These are phyloP conservation scores for Verticillium longisporum DNA, from an alignment of 2,329 filamentous ascomycete species.

Conservation along the genomic window DNA sequence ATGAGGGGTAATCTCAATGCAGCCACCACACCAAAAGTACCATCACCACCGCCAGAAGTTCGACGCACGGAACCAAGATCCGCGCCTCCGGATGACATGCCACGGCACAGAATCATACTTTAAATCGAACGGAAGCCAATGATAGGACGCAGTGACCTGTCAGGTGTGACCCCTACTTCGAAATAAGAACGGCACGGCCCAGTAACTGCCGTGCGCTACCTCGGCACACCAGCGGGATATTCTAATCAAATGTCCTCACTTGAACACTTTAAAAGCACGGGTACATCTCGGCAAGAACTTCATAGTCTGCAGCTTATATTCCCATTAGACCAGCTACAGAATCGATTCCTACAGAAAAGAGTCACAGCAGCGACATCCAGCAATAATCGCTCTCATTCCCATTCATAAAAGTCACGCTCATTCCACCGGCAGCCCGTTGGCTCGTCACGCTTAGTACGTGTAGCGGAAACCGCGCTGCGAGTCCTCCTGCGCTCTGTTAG, in stretches of 20 bases:
- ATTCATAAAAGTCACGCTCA: neutral
- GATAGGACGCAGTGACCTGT: neutral
- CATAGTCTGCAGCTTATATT: too few species aligned
- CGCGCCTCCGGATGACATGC: neutral
- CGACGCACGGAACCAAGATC: neutral
- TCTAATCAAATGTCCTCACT: neutral
- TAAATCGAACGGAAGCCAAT: neutral
- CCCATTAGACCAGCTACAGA: neutral
- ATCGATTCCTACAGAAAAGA: neutral
- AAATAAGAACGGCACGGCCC: neutral
- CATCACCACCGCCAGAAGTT: neutral
- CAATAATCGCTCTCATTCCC: neutral
- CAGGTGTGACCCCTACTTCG: neutral
- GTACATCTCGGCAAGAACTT: too few species aligned
- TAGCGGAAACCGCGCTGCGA: slow-evolving; percentile 23
- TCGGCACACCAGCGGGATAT: neutral
- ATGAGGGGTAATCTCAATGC: neutral
- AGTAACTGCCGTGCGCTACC: neutral
- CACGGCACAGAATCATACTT: neutral
- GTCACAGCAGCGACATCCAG: neutral
- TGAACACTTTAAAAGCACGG: too few species aligned
- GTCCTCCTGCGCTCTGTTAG: slow-evolving; percentile 7
- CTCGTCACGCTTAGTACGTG: slow-evolving; percentile 17
- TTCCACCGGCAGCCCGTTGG: neutral
- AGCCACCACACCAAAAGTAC: neutral